Percentiles rank a stretch among this genome's conserved stretches.
These are phyloP conservation scores for Strombidium stylifer DNA, from an alignment of 73 alveolate genomes.

Conservation along the genomic window DNA sequence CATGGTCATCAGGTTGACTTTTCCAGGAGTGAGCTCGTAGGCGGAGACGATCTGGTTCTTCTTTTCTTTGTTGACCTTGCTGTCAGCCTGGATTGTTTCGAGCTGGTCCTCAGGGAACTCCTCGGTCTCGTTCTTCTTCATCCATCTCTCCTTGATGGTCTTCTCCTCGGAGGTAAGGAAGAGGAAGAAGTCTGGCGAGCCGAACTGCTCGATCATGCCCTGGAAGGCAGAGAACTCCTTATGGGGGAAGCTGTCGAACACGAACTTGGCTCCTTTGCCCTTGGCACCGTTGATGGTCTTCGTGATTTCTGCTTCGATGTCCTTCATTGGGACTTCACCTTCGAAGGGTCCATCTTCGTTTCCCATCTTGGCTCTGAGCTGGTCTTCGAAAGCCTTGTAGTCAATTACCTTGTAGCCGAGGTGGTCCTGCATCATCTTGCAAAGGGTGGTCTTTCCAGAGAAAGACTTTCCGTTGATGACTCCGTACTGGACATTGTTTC, in stretches of 20 bases:
- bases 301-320: not conserved
- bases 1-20: no score
- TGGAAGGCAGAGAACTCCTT: not conserved
- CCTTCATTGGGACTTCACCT: not conserved
- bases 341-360: conserved; percentile 17
- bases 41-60: no score
- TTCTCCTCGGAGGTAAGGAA: not conserved
- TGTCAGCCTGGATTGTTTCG: no score
- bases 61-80: no score
- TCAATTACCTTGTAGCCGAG: conserved; percentile 25
- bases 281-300: not conserved
- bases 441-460: conserved; percentile 30
- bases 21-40: no score
- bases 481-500: conserved; percentile 19
- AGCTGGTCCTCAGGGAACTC: no score
- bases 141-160: not conserved
- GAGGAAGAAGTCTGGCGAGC: not conserved
- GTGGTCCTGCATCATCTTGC: not conserved
- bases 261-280: not conserved
- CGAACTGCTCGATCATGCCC: not conserved
- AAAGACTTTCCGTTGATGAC: conserved; percentile 16
- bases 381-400: conserved; percentile 11
- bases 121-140: not conserved
- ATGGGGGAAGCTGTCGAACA: not conserved
- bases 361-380: conserved; percentile 21